Conservation (phyloP, 495 filamentous ascomycete genomes). For the Cercophora samala region DNA sequence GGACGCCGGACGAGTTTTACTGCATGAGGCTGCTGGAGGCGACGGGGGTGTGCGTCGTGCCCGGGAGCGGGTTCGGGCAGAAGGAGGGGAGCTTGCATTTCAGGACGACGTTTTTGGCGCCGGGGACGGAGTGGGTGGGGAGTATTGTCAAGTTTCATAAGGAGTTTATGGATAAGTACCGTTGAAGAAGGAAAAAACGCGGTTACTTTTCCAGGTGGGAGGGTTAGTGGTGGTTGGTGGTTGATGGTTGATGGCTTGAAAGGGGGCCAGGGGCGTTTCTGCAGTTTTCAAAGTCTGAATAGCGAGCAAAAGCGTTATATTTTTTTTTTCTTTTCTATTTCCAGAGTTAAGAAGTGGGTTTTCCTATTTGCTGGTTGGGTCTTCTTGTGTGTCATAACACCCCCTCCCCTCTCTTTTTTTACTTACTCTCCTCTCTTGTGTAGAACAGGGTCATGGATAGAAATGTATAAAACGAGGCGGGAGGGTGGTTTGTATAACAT, state of each 20-base stretch:
- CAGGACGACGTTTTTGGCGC: conserved; percentile 93
- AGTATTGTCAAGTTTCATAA: conserved; percentile 85
- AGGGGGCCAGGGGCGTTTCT: background rate
- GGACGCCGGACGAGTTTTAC: conserved; percentile 88
- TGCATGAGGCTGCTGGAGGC: conserved; percentile 83
- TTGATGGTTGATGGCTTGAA: no score
- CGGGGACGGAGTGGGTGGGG: conserved; percentile 91
- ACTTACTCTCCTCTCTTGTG: background rate
- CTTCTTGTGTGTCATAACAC: background rate
- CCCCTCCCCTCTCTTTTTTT: background rate
- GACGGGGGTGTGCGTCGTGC: conserved; percentile 92
- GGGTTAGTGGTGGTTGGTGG: no score
- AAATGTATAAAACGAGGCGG: background rate
- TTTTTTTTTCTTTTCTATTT: background rate
- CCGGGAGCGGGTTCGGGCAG: conserved; percentile 91
- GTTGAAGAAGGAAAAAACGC: conserved; percentile 26
- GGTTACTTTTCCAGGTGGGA: no score
- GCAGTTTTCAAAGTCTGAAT: background rate
- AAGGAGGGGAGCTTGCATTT: conserved; percentile 89
- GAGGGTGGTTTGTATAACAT: background rate
- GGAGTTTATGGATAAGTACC: conserved; percentile 85
- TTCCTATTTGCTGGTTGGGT: background rate
- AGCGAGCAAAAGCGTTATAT: background rate
- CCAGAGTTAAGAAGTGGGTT: no score
- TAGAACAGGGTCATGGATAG: background rate